phyloP scores from a whole-genome alignment of 257 asterid species.

The Solanum tarijense region DNA sequence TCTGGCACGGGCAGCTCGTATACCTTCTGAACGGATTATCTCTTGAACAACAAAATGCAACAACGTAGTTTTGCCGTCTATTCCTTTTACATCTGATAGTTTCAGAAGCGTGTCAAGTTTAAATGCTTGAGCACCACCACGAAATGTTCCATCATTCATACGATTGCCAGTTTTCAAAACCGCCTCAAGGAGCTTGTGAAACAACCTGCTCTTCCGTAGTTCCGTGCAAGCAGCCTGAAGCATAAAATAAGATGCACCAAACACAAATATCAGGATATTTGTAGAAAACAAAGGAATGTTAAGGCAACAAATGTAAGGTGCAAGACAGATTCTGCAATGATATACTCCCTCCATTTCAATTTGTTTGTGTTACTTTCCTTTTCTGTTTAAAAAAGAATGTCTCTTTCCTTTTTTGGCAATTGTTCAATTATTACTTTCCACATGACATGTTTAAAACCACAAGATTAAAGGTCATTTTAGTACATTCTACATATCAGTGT shows the following conservation, averaged over 20 bases:
- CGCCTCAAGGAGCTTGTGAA: constrained; percentile 85
- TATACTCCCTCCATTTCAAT: background rate
- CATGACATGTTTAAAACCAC: background rate
- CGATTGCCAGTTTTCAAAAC: constrained; percentile 93
- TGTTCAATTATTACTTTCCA: background rate
- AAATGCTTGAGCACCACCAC: constrained; percentile 94
- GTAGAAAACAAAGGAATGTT: background rate
- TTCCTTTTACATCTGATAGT: constrained; percentile 76
- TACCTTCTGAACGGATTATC: constrained; percentile 80
- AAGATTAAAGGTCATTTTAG: background rate
- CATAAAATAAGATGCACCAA: background rate
- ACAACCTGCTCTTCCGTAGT: constrained; percentile 64
- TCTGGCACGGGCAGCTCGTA: constrained; percentile 54
- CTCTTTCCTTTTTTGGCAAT: background rate
- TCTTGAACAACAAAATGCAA: constrained; percentile 87
- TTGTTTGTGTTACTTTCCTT: background rate
- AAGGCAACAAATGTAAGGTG: background rate
- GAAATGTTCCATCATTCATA: constrained; percentile 89
- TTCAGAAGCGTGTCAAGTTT: constrained; percentile 84
- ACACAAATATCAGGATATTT: background rate
- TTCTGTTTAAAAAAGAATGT: background rate
- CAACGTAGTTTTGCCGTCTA: constrained; percentile 82
- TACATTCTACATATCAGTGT: background rate
- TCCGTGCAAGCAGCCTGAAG: constrained; percentile 87
- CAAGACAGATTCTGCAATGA: background rate